A percentile compares a stretch with the other conserved stretches of the same genome.
phyloP scores from a whole-genome alignment of 179 eudicot species.

The Spinacia oleracea region DNA sequence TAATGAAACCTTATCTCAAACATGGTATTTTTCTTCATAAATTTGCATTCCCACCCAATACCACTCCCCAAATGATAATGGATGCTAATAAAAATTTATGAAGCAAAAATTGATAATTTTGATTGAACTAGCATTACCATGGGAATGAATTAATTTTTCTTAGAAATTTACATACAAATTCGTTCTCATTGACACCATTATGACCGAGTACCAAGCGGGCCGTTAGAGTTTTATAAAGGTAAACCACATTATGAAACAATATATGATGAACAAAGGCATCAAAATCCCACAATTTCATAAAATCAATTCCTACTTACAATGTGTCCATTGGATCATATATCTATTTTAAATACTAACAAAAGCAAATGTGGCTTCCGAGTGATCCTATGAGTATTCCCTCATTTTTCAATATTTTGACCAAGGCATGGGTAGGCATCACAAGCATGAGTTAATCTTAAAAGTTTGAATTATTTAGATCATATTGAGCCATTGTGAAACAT shows the following conservation, averaged over 20 bases:
- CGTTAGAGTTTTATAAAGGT: not conserved
- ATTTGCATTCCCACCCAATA: too few relatives aligned
- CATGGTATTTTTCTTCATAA: too few relatives aligned
- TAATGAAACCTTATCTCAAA: too few relatives aligned
- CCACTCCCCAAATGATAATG: too few relatives aligned
- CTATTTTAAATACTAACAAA: not conserved
- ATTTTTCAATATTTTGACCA: not conserved
- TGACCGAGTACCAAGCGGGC: too few relatives aligned
- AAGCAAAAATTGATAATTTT: too few relatives aligned
- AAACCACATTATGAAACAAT: not conserved
- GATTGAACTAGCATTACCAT: too few relatives aligned
- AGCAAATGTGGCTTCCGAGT: not conserved
- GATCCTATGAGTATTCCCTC: not conserved
- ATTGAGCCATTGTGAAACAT: not conserved
- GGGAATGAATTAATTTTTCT: too few relatives aligned
- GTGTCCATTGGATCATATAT: not conserved
- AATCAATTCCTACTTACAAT: not conserved
- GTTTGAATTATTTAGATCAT: not conserved
- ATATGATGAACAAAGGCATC: not conserved
- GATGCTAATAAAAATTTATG: too few relatives aligned
- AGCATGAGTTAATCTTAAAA: not conserved
- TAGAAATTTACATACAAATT: too few relatives aligned
- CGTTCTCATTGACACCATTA: too few relatives aligned
- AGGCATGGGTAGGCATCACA: not conserved
- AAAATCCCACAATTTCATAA: not conserved